A percentile compares a stretch with the other conserved stretches of the same genome.
These are phyloP conservation scores for Dalechampia spathulata DNA, from an alignment of 441 rosid species.

Conservation along the genomic window DNA sequence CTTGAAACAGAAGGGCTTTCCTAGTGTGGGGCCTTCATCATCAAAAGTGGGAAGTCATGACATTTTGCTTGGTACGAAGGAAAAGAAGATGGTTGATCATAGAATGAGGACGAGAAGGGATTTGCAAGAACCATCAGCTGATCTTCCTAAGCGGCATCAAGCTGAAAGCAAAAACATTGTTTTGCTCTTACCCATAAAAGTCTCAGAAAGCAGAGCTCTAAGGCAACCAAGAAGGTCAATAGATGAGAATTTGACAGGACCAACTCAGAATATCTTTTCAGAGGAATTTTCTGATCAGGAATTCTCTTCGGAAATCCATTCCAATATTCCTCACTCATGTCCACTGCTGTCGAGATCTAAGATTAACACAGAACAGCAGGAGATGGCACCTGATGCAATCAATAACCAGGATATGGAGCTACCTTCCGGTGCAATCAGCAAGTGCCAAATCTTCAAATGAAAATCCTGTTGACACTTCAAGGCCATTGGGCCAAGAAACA, in stretches of 20 bases:
- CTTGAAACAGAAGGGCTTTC: conserved; percentile 11
- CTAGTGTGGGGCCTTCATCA: conserved; percentile 21
- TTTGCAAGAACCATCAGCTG: conserved; percentile 16
- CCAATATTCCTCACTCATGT: conserved; percentile 38
- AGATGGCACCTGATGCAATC: conserved; percentile 13
- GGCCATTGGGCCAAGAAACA: conserved; percentile 30
- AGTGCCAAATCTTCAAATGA: conserved; percentile 13
- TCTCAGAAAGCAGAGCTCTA: conserved; percentile 9
- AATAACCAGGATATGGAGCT: conserved; percentile 10
- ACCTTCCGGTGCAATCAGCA: conserved; percentile 27
- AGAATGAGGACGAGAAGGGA: conserved; percentile 20
- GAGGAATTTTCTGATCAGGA: conserved; percentile 19
- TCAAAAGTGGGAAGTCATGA: conserved; percentile 17
- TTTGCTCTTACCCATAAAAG: conserved; percentile 32
- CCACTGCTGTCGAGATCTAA: conserved; percentile 38
- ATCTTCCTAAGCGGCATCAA: conserved; percentile 21
- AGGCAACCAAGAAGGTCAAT: conserved; percentile 13
- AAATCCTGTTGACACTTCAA: too few relatives aligned
- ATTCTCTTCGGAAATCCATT: conserved; percentile 16
- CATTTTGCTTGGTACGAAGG: conserved; percentile 19
- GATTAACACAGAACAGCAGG: conserved; percentile 21
- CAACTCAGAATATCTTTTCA: conserved; percentile 19
- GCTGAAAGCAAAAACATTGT: conserved; percentile 30
- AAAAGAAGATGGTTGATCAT: conserved; percentile 12
- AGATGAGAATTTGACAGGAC: conserved; percentile 21